Base-by-base conservation (phyloP, 805 yeast genomes). In the Isabelozyma gotoi region DNA sequence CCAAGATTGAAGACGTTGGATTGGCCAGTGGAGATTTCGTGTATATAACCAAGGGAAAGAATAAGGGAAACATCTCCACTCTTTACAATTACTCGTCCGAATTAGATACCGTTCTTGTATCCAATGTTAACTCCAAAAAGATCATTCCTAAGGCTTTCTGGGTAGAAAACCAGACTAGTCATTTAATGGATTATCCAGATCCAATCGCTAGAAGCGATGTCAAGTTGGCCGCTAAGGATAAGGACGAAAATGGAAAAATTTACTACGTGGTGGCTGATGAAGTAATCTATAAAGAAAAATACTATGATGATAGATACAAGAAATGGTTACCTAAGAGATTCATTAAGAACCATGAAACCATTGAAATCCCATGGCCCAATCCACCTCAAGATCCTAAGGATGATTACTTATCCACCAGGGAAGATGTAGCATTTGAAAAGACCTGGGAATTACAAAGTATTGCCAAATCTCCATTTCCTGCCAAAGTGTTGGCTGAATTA, bases 291-390 rank as follows among this genome's bases (percentile, higher is more conserved):
- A 77, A 77, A 40, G 96, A 88, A 17, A 66, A 71, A 40, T 84
- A 85, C 59, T 92, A 78, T 62, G 96, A 90, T 58, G 80, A 78
- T 36, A 80, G 84, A 51, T 82, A 84, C 63, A 84, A 83, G 59
- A 74, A 74, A 55, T 78, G 84, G 75, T 67, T 88, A 71, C 96
- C 96, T 21, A 80, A 79, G 46, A 80, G 98, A 64, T 79, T 81
- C 52, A 88, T 91, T 19, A 78, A 77, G 49, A 82, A 86, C 52
- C 83, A 85, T 53, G 80, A 77, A 34, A 77, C 81, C 41, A 69
- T 88, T 41, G 78, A 82, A 49, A 82, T 91, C 40, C 97, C 97
- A 42, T 92, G 96, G 96, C 97, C 97, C 32, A 77, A 79, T 53
- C 91, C 94, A 1, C 65, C 70, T 14, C 46, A 49, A 15, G 81